Base-by-base conservation (phyloP, 176 grass and related monocot genomes). In the Chloris gayana region DNA sequence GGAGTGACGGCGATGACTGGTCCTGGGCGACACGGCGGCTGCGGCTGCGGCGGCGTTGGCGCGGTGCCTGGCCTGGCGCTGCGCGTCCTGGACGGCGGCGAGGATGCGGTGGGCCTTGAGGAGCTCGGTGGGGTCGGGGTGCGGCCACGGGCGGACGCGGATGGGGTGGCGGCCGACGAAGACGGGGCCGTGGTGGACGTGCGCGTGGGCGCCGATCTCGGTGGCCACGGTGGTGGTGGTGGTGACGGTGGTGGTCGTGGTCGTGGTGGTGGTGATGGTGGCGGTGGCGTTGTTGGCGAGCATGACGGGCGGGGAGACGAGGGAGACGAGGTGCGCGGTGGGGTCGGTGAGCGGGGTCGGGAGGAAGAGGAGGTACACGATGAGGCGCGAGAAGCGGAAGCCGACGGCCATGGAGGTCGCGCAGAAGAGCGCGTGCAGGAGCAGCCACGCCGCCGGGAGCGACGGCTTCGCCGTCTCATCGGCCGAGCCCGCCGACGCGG, bases 371-470 rank as follows among this genome's bases (percentile, higher is more conserved):
- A 98, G 88, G 88, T 79, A 98, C 29, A 98, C 89, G 74, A 94
- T 86, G 59, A 98, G 95, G 54, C 95, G 95, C 4, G 95, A 98
- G 86, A 94, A 94, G 47, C 92, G 92, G 85, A 98, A 98, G 25
- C 95, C 92, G 19, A 98, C 89, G 29, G 93, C 83, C 84, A 92
- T 93, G 86, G 90, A 91, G 8, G 87, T 88, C 26, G 81, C 74
- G 81, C 95, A 98, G 88, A 93, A 98, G 47, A 98, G 74, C 34
- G 90, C 84, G 67, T 98, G 95, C 54, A 98, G 87, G 15, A 98
- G 62, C 15, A 98, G 73, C 95, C 92, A 94, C 37, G 91, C 73
- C 0, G 82, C 33, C 0, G 87, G 87, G 24, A 90, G 72, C 26
- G 89, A 87, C 3, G 84, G 81, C 69, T 80, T 85, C 9, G 77